Conservation (phyloP, 768 basidiomycete species). For the Serendipita vermifera region DNA sequence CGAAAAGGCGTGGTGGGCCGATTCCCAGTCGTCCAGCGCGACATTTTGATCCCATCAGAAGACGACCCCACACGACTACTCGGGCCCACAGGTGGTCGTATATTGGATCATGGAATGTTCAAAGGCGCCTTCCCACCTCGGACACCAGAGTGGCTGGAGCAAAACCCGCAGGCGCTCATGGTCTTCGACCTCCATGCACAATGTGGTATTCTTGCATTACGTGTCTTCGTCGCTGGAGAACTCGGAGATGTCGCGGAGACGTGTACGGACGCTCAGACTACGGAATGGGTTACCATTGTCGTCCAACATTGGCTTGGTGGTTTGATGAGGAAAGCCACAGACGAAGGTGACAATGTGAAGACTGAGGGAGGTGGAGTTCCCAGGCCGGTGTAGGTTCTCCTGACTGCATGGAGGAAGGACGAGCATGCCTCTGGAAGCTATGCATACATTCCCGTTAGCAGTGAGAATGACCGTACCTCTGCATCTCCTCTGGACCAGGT, state of each 20-base stretch:
- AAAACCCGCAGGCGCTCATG: slow-evolving; percentile 3
- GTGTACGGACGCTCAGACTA: not conserved
- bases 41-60: not conserved
- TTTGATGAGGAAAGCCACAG: slow-evolving; percentile 11
- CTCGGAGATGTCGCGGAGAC: not conserved
- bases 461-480: not conserved
- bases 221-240: slow-evolving; percentile 2
- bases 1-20: slow-evolving; percentile 19
- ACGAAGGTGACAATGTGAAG: no score
- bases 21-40: not conserved
- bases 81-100: not conserved
- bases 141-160: not conserved
- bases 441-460: slow-evolving; percentile 8
- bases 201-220: not conserved
- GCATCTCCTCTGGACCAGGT: slow-evolving; percentile 27
- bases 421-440: slow-evolving; percentile 5
- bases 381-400: not conserved
- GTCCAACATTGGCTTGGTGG: not conserved
- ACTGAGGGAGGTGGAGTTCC: no score
- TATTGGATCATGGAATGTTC: not conserved
- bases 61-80: not conserved
- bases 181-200: slow-evolving; percentile 3
- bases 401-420: slow-evolving; percentile 9
- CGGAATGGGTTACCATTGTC: not conserved
- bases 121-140: not conserved